Conservation (phyloP, 805 yeast species). For the Debaryomyces hansenii region DNA sequence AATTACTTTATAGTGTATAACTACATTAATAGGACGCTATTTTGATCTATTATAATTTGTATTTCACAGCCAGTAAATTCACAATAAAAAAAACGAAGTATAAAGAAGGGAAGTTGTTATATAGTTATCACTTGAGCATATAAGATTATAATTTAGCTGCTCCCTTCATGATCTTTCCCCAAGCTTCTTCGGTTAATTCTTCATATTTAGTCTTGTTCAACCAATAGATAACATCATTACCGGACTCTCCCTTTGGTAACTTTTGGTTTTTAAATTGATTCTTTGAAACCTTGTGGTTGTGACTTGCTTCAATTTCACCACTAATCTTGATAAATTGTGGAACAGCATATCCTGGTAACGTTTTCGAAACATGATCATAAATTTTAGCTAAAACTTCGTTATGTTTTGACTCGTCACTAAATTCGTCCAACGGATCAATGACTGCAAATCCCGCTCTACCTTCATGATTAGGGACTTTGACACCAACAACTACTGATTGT, state of each 20-base stretch:
- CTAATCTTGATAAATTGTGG: constrained; percentile 81
- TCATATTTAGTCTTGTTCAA: constrained; percentile 57
- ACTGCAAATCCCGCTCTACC: constrained; percentile 95
- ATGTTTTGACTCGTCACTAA: constrained; percentile 30
- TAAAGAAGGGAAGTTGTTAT: no score
- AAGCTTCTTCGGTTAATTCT: constrained; percentile 54
- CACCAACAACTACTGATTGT: constrained; percentile 86
- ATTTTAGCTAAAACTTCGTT: constrained; percentile 29
- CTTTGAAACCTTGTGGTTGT: constrained; percentile 81
- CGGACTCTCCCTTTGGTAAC: constrained; percentile 64
- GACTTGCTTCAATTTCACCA: constrained; percentile 59
- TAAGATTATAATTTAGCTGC: constrained; percentile 33
- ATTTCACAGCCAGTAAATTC: no score
- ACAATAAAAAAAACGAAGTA: no score
- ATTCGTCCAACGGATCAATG: constrained; percentile 50
- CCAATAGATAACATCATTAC: constrained; percentile 69
- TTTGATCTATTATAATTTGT: no score
- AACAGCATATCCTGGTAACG: constrained; percentile 80
- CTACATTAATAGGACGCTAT: no score
- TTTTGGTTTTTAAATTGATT: constrained; percentile 65
- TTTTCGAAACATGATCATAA: constrained; percentile 26
- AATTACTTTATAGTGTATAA: not conserved
- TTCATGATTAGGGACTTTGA: constrained; percentile 80
- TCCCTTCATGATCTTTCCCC: constrained; percentile 46
- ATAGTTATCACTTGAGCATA: not conserved